Conservation (phyloP, 1,284 basidiomycete genomes). For the Boletus sp. region DNA sequence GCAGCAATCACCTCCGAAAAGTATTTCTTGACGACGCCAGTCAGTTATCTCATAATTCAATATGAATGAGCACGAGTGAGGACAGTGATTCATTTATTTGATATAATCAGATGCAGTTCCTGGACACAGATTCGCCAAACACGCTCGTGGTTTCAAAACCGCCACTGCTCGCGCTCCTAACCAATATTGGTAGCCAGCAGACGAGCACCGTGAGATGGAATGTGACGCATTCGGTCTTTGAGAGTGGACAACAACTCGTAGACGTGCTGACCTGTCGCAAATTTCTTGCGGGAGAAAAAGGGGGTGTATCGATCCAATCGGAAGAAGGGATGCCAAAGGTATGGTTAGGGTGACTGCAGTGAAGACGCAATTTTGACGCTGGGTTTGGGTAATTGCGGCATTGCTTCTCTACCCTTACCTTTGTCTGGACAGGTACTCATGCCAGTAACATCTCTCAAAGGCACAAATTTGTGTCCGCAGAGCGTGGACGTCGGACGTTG, state of each 20-base stretch:
- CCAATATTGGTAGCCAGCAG: slow-evolving; percentile 53
- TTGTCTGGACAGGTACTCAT: slow-evolving; percentile 25
- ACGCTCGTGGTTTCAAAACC: slow-evolving; percentile 60
- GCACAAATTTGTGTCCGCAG: slow-evolving; percentile 18
- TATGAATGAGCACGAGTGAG: not conserved
- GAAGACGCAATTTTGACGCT: not conserved
- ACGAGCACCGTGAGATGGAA: slow-evolving; percentile 40
- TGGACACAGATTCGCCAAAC: slow-evolving; percentile 39
- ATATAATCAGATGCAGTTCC: slow-evolving; percentile 43
- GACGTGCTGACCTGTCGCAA: slow-evolving; percentile 58
- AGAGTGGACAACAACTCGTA: slow-evolving; percentile 48
- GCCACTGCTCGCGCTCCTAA: slow-evolving; percentile 62
- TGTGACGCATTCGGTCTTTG: slow-evolving; percentile 44
- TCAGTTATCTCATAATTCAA: slow-evolving; percentile 27
- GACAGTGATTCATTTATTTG: not conserved
- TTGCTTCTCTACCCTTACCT: not conserved
- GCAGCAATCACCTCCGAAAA: slow-evolving; percentile 44
- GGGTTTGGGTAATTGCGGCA: not conserved
- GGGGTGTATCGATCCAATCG: slow-evolving; percentile 38
- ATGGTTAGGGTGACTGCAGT: slow-evolving; percentile 1
- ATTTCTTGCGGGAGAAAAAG: slow-evolving; percentile 42
- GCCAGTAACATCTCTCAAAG: slow-evolving; percentile 14
- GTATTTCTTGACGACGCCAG: slow-evolving; percentile 52
- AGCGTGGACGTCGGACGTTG: slow-evolving; percentile 12
- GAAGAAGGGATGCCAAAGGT: slow-evolving; percentile 43